These are phyloP conservation scores for Takakia lepidozioides DNA, from an alignment of 225 moss, liverwort and hornwort genomes.

Conservation along the genomic window DNA sequence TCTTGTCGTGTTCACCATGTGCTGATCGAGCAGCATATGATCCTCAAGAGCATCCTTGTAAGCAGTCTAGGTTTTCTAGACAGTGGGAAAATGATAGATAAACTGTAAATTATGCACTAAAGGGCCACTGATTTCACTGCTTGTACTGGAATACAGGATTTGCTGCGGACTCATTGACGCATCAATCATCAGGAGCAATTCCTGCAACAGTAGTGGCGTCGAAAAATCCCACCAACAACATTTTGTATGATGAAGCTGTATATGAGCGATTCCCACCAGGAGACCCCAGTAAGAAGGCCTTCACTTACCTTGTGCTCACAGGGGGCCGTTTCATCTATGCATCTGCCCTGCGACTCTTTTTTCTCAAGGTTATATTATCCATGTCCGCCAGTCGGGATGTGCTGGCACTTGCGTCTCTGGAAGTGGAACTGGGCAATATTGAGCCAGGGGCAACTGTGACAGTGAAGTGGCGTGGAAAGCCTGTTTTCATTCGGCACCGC, in stretches of 20 bases:
- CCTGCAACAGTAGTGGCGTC: slow-evolving; percentile 25
- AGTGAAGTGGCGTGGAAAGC: too few species aligned
- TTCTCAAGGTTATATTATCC: too few species aligned
- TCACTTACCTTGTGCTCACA: slow-evolving; percentile 45
- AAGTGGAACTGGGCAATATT: too few species aligned
- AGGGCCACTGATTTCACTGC: not conserved
- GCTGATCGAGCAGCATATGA: too few species aligned
- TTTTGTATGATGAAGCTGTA: slow-evolving; percentile 36
- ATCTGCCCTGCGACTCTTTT: too few species aligned
- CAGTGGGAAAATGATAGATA: not conserved
- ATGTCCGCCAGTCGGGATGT: too few species aligned
- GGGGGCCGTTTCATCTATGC: slow-evolving; percentile 6
- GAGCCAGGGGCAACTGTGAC: too few species aligned
- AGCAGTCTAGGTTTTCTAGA: too few species aligned
- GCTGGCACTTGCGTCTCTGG: too few species aligned
- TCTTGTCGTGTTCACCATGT: not conserved
- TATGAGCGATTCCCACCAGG: slow-evolving; percentile 33
- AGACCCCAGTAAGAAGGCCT: slow-evolving; percentile 54
- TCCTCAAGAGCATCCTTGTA: too few species aligned
- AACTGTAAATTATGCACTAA: not conserved
- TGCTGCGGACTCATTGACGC: slow-evolving; percentile 30
- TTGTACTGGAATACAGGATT: slow-evolving; percentile 20
- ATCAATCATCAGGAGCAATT: slow-evolving; percentile 13
- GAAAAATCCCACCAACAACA: slow-evolving; percentile 25
- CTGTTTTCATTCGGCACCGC: too few species aligned